Base-by-base conservation (phyloP, 139 green algal genomes). In the Auxenochlorella pyrenoidosa region DNA sequence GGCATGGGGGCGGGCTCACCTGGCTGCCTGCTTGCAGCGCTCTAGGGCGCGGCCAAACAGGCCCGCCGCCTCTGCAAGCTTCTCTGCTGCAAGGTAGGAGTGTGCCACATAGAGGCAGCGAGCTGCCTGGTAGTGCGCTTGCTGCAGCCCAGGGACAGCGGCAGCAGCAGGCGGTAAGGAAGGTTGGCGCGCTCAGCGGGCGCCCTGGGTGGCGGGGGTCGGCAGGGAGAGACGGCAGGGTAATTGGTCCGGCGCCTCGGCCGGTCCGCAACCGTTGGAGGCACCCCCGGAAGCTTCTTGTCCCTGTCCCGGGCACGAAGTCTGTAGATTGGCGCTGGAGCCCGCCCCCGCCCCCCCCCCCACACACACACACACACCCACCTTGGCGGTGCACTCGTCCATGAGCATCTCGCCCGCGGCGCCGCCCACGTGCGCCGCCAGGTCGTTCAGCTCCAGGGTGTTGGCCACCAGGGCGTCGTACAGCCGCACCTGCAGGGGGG, bases 81-180 rank as follows among this genome's bases (percentile, higher is more conserved):
- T 92, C 47, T 60, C 68, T 6, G 47, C 88, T 0, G 86, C 89
- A 58, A 96, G 86, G 59, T 92, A 90, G 21, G 84, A 80, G 83
- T 96, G 94, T 2, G 90, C 95, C 44, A 94, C 80, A 65, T 92
- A 93, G 54, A 92, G 89, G 73, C 88, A 94, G 44, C 94, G 85
- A 3, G 51, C 34, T 36, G 94, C 92, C 66, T 91, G 89, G 44
- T 85, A 93, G 41, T 89, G 86, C 26, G 91, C 86, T 26, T 76
- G 73, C 91, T 95, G 90, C 51, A 36, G 75, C 40, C 44, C 19
- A 21, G 28, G 26, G n/a, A n/a, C n/a, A 83, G 36, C 44, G 41
- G 43, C 26, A 60, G 28, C 24, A 34, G 34, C 41, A 80, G 43
- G 16, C 26, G 34, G 54, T 4, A 3, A 44, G 6, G 6, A 78